Base-by-base conservation (phyloP, 2,329 filamentous ascomycete genomes). In the Colletotrichum magnum region DNA sequence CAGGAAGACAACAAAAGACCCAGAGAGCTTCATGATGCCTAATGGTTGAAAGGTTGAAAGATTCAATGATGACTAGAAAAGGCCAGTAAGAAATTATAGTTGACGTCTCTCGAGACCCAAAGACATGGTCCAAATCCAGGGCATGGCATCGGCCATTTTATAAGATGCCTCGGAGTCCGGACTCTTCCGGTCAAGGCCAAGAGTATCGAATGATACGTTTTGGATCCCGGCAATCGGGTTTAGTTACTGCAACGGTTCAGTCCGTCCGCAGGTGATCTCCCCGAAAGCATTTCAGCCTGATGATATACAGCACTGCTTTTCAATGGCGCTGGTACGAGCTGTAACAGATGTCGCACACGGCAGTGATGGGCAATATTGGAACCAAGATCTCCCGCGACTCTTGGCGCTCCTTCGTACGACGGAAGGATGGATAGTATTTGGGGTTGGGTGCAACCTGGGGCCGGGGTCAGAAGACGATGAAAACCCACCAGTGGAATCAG, bases 401-500 rank as follows among this genome's bases (percentile, higher is more conserved):
- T 53, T n/a, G 47, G 24, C 10, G 26, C 6, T 39, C 12, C 6
- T 36, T 9, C 15, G 24, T 9, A 26, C 24, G 15, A 3, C n/a
- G 41, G 12, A 36, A 9, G 39, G n/a, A n/a, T 39, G 21, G 28
- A 26, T 36, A 45, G 45, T 24, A 53, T n/a, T 28, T 24, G 59
- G 5, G 50, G 10, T 62, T 36, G 13, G 21, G n/a, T 47, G 50
- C 16, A 21, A 62, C 39, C n/a, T 47, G 32, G 41, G 12, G 39
- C 47, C 51, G 39, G 59, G 24, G 2, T 53, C 9, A 53, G 50
- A 62, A 6, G 18, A 52, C n/a, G 28, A 32, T 36, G 18, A 54
- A 62, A 62, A 54, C 59, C 59, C 59, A 53, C 59, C 59, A 62
- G 50, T 54, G n/a, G 59, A 32, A 13, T 62, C 36, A n/a, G 3